phyloP scores from a whole-genome alignment of 2,329 filamentous ascomycete species.

The Leptodontidium sp. region DNA sequence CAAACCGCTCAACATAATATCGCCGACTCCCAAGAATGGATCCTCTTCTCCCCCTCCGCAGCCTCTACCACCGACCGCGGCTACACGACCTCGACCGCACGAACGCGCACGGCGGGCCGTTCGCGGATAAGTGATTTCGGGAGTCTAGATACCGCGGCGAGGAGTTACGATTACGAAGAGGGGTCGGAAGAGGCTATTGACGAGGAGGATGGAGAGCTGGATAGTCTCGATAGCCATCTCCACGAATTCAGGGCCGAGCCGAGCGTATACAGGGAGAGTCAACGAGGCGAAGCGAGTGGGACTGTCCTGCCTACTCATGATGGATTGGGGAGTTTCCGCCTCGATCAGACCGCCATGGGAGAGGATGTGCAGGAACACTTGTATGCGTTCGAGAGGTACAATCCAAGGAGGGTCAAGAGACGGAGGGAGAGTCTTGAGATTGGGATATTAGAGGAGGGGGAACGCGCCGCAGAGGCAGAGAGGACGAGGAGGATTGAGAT shows the following conservation, averaged over 20 bases:
- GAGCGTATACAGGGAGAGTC: constrained; percentile 44
- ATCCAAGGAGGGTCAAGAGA: constrained; percentile 71
- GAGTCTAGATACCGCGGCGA: constrained; percentile 74
- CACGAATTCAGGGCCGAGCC: constrained; percentile 80
- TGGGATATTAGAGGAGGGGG: constrained; percentile 58
- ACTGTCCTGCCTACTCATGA: constrained; percentile 91
- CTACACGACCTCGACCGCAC: constrained; percentile 70
- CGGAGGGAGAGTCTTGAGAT: constrained; percentile 62
- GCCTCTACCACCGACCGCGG: constrained; percentile 73
- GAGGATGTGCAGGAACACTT: constrained; percentile 79
- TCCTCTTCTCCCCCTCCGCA: constrained; percentile 85
- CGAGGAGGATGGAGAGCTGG: constrained; percentile 78
- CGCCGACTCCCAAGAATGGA: constrained; percentile 90
- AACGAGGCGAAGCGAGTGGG: constrained; percentile 32
- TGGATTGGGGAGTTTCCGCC: constrained; percentile 84
- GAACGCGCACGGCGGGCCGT: constrained; percentile 71
- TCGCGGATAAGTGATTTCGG: constrained; percentile 83
- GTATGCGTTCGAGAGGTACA: constrained; percentile 88
- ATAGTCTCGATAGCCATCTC: constrained; percentile 91
- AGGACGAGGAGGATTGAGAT: constrained; percentile 85
- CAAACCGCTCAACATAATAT: constrained; percentile 45
- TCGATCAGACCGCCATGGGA: constrained; percentile 63
- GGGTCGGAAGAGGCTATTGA: constrained; percentile 70
- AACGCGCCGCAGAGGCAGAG: constrained; percentile 71
- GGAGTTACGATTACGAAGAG: constrained; percentile 62